Evolutionary conservation across 2,329 filamentous ascomycete genomes (phyloP).

Genomic region (Metarhizium brunneum): DNA sequence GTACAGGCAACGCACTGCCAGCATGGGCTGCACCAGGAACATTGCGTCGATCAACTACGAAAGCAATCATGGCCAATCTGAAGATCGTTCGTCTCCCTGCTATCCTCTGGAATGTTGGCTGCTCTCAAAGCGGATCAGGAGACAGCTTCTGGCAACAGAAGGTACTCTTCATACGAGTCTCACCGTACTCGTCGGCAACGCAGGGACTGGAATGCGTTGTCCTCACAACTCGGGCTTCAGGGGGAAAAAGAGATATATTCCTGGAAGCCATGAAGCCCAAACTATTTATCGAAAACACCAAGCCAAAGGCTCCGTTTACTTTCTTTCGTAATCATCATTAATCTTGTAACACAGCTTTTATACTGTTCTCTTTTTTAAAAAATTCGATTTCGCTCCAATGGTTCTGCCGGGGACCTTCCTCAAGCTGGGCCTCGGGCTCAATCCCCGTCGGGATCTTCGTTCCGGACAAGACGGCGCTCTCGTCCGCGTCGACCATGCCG

Average conservation of each 20-base stretch:
- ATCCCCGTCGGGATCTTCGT: slow-evolving; percentile 1
- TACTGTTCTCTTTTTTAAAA: background rate
- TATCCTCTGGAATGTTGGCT: background rate
- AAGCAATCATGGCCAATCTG: too few relatives aligned
- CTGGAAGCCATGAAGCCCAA: background rate
- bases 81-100: background rate
- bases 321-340: background rate
- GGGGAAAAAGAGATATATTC: background rate
- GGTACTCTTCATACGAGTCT: background rate
- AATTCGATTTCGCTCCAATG: slow-evolving; percentile 7
- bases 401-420: slow-evolving; percentile 10
- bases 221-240: slow-evolving; percentile 12
- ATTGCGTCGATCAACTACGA: background rate
- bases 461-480: background rate
- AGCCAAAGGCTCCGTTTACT: background rate
- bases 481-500: background rate
- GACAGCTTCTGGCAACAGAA: background rate
- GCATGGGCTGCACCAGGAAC: too few relatives aligned
- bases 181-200: slow-evolving; percentile 1
- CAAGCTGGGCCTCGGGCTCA: slow-evolving; percentile 6
- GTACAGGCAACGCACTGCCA: too few relatives aligned
- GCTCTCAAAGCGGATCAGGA: background rate
- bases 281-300: background rate
- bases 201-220: slow-evolving; percentile 24
- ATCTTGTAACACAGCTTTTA: background rate